Base-by-base conservation (phyloP, 192 early-diverging fungal genomes). In the Rhizoclosmatium sp. region DNA sequence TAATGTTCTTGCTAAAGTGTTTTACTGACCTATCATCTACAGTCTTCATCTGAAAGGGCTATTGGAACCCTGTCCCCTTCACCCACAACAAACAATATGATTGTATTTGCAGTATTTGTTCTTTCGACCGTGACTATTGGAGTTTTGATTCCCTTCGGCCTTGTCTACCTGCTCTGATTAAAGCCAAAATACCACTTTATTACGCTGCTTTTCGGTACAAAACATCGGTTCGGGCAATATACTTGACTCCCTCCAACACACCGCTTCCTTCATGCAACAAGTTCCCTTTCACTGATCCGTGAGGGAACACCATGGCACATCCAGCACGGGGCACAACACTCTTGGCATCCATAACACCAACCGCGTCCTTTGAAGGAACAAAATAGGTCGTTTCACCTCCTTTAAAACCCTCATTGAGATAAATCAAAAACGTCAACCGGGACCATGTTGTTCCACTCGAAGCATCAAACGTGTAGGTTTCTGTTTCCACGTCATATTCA, bases 391-490 rank as follows among this genome's bases (percentile, higher is more conserved):
- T 89, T 23, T 76, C 61, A 0, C 87, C 87, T 31, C 85, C 85
- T 45, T 80, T 71, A 65, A 89, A 89, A 39, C 75, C 82, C 31
- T 89, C 85, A 76, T 89, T 89, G 49, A 89, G 66, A 49, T 84
- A 82, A 40, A 89, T 73, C 60, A 89, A 68, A 69, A 88, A 88
- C 14, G 87, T 88, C 56, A 86, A 49, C 49, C 72, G 64, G 0
- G 81, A 83, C 69, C 87, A 80, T 5, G 79, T 75, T 16, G 83
- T 76, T 12, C 83, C 83, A 42, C 77, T 65, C 47, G 64, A 85
- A 14, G 82, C 83, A 79, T 92, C 92, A 67, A 91, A 92, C 7
- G 87, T 80, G 72, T 92, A 92, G 47, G 86, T 64, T 73, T 39
- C 90, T 88, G 44, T 87, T 83, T 31, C 70, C 65, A 12, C 42